Base-by-base conservation (phyloP, 1,284 basidiomycete species). In the Trametes polyzona region DNA sequence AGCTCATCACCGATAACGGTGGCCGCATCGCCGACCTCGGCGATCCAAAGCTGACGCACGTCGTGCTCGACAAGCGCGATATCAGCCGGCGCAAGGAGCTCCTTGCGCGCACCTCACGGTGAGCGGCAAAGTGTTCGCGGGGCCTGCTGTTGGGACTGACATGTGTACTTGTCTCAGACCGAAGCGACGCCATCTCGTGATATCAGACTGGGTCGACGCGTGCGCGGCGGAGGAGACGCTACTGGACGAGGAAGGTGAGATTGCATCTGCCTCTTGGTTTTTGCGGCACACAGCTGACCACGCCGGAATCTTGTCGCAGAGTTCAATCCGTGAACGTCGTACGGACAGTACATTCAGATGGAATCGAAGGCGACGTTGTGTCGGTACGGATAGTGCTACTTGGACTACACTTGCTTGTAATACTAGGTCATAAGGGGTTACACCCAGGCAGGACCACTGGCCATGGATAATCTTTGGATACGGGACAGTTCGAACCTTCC, bases 51-150 rank as follows among this genome's bases (percentile, higher is more conserved):
- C 75, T 96, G 30, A 96, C 95, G 0, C 95, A 96, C 70, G 75
- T 96, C 37, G 77, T 96, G 37, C 71, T 95, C 56, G 90, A 95
- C 72, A 89, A 88, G 71, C 81, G 87, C 11, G 91, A 93, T 61
- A 78, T 78, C 44, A 84, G 81, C 58, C 83, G 93, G 36, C 84
- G 93, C 49, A 71, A 83, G 37, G 83, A 87, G 55, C 75, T 95
- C 51, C 84, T 87, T 65, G 83, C 83, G 63, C 79, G 80, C 50
- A 93, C 91, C 9, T 82, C 88, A 10, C 80, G 86, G 91, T 93
- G 62, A 60, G 77, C 68, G n/a, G 24, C 10, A 21, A 14, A 10
- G 29, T 14, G 23, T 19, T 12, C 8, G 21, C 26, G 39, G 29
- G 32, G 10, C 27, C 12, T 16, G 2, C 4, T 11, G 19, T 19